Base-by-base conservation (phyloP, 805 yeast genomes). In the Cyberlindnera suaveolens region DNA sequence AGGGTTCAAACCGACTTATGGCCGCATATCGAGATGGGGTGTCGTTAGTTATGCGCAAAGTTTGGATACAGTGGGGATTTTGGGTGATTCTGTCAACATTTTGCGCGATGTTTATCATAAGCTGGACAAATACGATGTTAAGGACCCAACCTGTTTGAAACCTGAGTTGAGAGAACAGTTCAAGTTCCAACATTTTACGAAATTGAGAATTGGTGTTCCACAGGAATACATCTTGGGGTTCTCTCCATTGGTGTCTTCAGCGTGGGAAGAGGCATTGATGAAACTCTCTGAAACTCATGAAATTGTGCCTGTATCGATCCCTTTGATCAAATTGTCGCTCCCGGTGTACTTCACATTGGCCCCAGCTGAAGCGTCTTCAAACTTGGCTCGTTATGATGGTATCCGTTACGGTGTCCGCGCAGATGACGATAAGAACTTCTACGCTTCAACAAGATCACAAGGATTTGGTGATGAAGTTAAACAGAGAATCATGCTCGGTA, bases 1-100 rank as follows among this genome's bases (percentile, higher is more conserved):
- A 27, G 99, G 99, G 1, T 88, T 88, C 66, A 93, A 93, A 61
- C 99, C 99, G 1, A 74, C 93, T 0, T 93, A 93, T 61, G 99
- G 99, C 0, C 71, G 96, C 32, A 67, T 93, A 2, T 89, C 97
- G 0, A 68, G 99, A 44, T 82, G 87, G 80, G 99, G 99, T 2
- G 87, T 93, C 8, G 67, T 90, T 4, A 80, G 96, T 0, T 91
- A 90, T 64, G 96, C 97, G 2, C 98, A 95, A 63, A 81, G 91
- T 33, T 69, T 93, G 42, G 99, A 93, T 59, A 90, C 98, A 0
- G 96, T 93, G 2, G 99, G 99, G 0, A 73, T 95, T 1, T 43
- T 90, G 29, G 67, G 90, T 0, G 71, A 70, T 14, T 67, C 75
- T 27, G 49, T 85, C 6, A 62, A 59, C 0, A 54, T 64, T 0